Conservation (phyloP, 257 asterid species). For the Voacanga thouarsii region DNA sequence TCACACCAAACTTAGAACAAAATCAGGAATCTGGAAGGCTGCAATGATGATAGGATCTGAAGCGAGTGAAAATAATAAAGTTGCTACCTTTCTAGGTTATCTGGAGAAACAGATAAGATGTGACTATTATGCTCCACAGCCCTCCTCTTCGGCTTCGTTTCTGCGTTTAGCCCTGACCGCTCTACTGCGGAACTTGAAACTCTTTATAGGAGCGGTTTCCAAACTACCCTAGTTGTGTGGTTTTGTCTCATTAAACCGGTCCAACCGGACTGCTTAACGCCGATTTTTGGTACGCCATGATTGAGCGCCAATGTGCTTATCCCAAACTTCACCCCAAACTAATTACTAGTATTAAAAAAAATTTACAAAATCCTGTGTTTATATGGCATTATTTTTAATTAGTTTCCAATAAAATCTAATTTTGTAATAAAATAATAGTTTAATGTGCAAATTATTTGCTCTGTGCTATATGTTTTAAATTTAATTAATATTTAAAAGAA, state of each 20-base stretch:
- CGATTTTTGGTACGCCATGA: background rate
- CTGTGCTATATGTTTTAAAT: no score
- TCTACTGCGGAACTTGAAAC: background rate
- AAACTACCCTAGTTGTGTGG: slow-evolving; percentile 27
- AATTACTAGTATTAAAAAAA: no score
- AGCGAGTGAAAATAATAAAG: background rate
- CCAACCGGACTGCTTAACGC: slow-evolving; percentile 18
- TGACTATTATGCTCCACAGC: slow-evolving; percentile 30
- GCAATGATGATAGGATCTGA: background rate
- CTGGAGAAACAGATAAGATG: slow-evolving; percentile 11
- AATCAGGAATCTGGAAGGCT: background rate
- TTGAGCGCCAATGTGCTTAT: slow-evolving; percentile 3
- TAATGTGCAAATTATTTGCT: no score
- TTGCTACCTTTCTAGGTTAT: slow-evolving; percentile 1
- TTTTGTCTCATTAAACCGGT: slow-evolving; percentile 16
- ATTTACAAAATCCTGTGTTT: no score
- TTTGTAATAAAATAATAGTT: no score
- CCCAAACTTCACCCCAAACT: background rate
- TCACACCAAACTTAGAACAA: background rate
- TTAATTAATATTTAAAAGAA: no score
- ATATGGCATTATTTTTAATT: no score
- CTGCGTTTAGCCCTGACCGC: slow-evolving; percentile 42
- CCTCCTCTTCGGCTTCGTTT: slow-evolving; percentile 62
- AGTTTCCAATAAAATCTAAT: no score
- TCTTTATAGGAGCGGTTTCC: slow-evolving; percentile 31